These are phyloP conservation scores for Aspergillus sp. DNA, from an alignment of 2,329 filamentous ascomycete genomes.

Conservation along the genomic window DNA sequence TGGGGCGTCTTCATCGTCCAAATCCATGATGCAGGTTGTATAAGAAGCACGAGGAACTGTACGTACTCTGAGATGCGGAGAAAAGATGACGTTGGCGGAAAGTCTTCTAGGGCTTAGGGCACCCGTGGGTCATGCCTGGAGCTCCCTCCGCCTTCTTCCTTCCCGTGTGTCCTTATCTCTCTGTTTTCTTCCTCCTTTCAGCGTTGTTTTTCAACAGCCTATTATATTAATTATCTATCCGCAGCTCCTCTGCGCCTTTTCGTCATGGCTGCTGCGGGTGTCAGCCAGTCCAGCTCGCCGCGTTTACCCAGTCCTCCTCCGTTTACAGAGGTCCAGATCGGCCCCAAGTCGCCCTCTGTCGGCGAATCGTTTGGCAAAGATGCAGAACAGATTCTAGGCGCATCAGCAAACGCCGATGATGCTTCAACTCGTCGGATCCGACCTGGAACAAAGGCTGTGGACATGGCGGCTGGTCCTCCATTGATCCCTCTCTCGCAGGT, in stretches of 20 bases:
- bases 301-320: slow-evolving; percentile 93
- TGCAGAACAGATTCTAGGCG: slow-evolving; percentile 54
- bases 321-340: slow-evolving; percentile 89
- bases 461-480: slow-evolving; percentile 91
- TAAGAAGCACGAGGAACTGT: neutral
- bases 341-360: slow-evolving; percentile 69
- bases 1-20: slow-evolving; percentile 45
- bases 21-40: slow-evolving; percentile 1
- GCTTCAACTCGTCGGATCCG: slow-evolving; percentile 82
- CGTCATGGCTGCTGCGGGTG: slow-evolving; percentile 44
- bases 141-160: slow-evolving; percentile 14
- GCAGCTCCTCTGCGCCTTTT: slow-evolving; percentile 7
- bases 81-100: slow-evolving; percentile 19
- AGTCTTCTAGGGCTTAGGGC: slow-evolving; percentile 15
- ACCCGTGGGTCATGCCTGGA: slow-evolving; percentile 10
- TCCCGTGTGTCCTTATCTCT: slow-evolving; percentile 8
- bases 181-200: slow-evolving; percentile 3
- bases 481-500: slow-evolving; percentile 83
- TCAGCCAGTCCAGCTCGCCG: slow-evolving; percentile 70
- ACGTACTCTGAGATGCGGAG: neutral
- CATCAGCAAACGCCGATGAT: slow-evolving; percentile 60
- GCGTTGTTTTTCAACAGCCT: neutral
- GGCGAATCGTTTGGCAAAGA: slow-evolving; percentile 59
- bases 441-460: slow-evolving; percentile 83
- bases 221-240: slow-evolving; percentile 5